A percentile compares a stretch with the other conserved stretches of the same genome.
These are phyloP conservation scores for Saccharomyces pastorianus DNA, from an alignment of 1,139 yeast genomes.

Conservation along the genomic window DNA sequence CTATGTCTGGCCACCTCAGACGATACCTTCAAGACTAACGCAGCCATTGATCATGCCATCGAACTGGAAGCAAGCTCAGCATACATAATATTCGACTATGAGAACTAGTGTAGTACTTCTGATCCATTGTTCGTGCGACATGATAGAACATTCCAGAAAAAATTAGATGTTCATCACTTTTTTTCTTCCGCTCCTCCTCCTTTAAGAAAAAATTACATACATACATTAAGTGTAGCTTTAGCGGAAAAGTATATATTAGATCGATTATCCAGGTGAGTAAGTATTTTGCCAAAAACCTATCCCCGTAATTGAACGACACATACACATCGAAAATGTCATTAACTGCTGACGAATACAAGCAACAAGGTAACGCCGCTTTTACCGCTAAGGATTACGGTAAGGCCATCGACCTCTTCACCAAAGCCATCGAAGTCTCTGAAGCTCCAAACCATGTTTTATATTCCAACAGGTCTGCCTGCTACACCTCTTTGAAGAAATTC, in stretches of 20 bases:
- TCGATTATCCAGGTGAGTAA: too few relatives aligned
- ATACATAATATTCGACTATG: conserved; percentile 12
- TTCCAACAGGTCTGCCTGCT: conserved; percentile 88
- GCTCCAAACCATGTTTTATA: conserved; percentile 82
- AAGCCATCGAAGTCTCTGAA: conserved; percentile 81
- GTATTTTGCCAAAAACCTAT: not conserved
- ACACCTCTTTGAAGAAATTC: conserved; percentile 72
- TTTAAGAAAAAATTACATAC: conserved; percentile 2
- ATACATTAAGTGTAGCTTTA: not conserved
- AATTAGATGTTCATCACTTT: conserved; percentile 3
- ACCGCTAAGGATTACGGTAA: conserved; percentile 73
- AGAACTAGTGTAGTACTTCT: not conserved
- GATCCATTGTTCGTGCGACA: not conserved
- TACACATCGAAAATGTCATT: conserved; percentile 15
- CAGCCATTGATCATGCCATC: conserved; percentile 18
- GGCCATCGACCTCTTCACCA: conserved; percentile 73
- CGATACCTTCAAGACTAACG: conserved; percentile 41
- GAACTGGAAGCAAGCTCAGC: conserved; percentile 22
- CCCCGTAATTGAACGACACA: not conserved
- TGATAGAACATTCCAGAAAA: conserved; percentile 14
- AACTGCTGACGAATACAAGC: conserved; percentile 67
- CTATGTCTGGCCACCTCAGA: conserved; percentile 61
- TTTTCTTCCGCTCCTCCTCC: not conserved
- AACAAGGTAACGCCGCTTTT: conserved; percentile 86
- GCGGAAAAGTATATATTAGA: not conserved